Evolutionary conservation across 495 filamentous ascomycete species (phyloP).

Genomic region (Trypethelium eluteriae): DNA sequence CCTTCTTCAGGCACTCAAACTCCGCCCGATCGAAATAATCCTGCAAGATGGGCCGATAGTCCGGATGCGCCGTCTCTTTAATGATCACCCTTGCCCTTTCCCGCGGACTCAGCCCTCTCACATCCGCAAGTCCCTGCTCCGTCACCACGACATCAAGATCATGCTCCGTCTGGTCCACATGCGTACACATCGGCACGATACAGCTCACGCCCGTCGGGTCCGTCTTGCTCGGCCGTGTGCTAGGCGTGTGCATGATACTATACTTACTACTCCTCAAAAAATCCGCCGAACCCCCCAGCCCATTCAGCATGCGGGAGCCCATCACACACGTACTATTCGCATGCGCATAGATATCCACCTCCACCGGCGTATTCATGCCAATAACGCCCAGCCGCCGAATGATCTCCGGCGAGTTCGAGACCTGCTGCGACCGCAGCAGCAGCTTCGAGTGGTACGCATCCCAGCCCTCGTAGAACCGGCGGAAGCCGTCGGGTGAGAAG

Average conservation of each 20-base stretch:
- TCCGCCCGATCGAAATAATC: slow-evolving; percentile 86
- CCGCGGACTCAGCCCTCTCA: slow-evolving; percentile 69
- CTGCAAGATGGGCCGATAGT: slow-evolving; percentile 71
- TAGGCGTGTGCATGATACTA: slow-evolving; percentile 90
- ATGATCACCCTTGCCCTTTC: slow-evolving; percentile 84
- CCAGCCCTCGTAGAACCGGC: slow-evolving; percentile 86
- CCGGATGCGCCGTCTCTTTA: slow-evolving; percentile 78
- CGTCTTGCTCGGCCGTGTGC: slow-evolving; percentile 67
- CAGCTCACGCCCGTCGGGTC: slow-evolving; percentile 78
- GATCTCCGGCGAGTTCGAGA: slow-evolving; percentile 92
- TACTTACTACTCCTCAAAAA: slow-evolving; percentile 81
- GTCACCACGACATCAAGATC: slow-evolving; percentile 83
- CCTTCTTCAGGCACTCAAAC: slow-evolving; percentile 78
- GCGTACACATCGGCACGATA: slow-evolving; percentile 89
- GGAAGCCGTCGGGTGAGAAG: slow-evolving; percentile 85
- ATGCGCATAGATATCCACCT: slow-evolving; percentile 92
- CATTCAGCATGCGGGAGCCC: slow-evolving; percentile 87
- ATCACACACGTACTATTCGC: slow-evolving; percentile 89
- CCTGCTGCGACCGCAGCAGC: slow-evolving; percentile 76
- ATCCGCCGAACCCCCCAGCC: slow-evolving; percentile 80
- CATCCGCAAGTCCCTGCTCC: slow-evolving; percentile 80
- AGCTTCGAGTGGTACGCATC: slow-evolving; percentile 74
- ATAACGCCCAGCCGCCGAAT: slow-evolving; percentile 82
- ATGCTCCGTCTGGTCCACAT: slow-evolving; percentile 90
- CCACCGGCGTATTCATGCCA: slow-evolving; percentile 92